Evolutionary conservation across 169 alveolate species (phyloP).

Genomic region (Plasmodium chabaudi): DNA sequence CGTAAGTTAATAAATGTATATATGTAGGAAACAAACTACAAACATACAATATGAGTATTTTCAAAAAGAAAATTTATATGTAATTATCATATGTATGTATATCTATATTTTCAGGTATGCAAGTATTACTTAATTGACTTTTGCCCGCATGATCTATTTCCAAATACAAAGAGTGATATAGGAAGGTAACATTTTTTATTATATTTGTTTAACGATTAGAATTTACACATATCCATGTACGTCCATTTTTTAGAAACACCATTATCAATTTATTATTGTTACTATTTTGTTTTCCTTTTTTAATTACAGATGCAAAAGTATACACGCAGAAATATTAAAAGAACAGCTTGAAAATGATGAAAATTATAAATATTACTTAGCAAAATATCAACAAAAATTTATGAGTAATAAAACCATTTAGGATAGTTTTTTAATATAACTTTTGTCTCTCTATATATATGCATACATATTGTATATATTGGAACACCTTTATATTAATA

Average conservation of each 20-base stretch:
- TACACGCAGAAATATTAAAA: slow-evolving; percentile 66
- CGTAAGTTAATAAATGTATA: slow-evolving; percentile 35
- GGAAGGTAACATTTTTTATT: slow-evolving; percentile 83
- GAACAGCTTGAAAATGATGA: slow-evolving; percentile 65
- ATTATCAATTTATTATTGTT: neutral
- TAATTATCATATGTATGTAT: slow-evolving; percentile 1
- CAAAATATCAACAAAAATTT: slow-evolving; percentile 65
- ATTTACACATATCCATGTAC: neutral
- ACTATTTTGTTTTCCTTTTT: neutral
- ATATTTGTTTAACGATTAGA: neutral
- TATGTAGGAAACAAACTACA: neutral
- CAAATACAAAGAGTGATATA: slow-evolving; percentile 91
- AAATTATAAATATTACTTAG: slow-evolving; percentile 59
- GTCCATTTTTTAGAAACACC: slow-evolving; percentile 24
- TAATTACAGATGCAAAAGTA: slow-evolving; percentile 45
- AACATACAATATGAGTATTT: neutral
- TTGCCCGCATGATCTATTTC: slow-evolving; percentile 94
- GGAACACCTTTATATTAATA: neutral
- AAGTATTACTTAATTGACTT: slow-evolving; percentile 90
- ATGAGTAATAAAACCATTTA: slow-evolving; percentile 67
- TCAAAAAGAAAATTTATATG: neutral
- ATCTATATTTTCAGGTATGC: slow-evolving; percentile 85
- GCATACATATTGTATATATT: neutral
- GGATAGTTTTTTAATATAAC: neutral
- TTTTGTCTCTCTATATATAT: neutral